Percentiles rank a stretch among this genome's conserved stretches.
These are phyloP conservation scores for Cronartium ribicola DNA, from an alignment of 1,284 basidiomycete genomes.

Conservation along the genomic window DNA sequence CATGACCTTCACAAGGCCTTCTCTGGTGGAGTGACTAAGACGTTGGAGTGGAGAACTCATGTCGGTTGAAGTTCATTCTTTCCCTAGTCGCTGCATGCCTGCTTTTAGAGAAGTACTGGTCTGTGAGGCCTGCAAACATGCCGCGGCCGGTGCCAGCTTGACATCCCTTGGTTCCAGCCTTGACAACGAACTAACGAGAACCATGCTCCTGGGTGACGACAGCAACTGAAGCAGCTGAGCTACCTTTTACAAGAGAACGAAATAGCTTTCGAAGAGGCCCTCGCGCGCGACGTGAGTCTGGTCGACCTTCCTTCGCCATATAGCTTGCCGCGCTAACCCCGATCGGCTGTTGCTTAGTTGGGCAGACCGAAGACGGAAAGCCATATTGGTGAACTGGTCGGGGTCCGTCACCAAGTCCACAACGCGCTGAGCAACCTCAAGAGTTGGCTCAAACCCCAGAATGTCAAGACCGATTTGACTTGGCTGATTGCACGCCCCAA, in stretches of 20 bases:
- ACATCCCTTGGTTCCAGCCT: background rate
- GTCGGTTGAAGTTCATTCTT: slow-evolving; percentile 1
- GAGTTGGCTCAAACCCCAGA: slow-evolving; percentile 51
- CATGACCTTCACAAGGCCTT: slow-evolving; percentile 8
- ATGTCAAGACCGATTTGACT: slow-evolving; percentile 48
- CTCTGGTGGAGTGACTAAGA: slow-evolving; percentile 20
- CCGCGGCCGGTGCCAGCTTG: no score
- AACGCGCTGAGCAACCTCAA: slow-evolving; percentile 50
- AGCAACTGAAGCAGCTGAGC: slow-evolving; percentile 52
- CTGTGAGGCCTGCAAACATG: background rate
- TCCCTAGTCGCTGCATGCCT: background rate
- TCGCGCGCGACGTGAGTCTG: slow-evolving; percentile 47
- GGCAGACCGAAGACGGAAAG: slow-evolving; percentile 51
- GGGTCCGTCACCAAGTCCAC: slow-evolving; percentile 51
- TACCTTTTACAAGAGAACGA: slow-evolving; percentile 51
- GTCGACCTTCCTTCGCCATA: background rate
- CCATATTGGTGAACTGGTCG: slow-evolving; percentile 50
- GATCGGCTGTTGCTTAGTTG: slow-evolving; percentile 43
- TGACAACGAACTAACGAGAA: background rate
- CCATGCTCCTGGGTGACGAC: background rate
- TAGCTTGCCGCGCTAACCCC: background rate
- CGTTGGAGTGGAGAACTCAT: slow-evolving; percentile 39
- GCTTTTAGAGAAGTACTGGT: background rate
- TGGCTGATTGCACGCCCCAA: slow-evolving; percentile 50
- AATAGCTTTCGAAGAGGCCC: slow-evolving; percentile 48